Percentiles rank a stretch among this genome's conserved stretches.
Evolutionary conservation across 345 rosid genomes (phyloP).

Genomic region (Gossypium anomalum): DNA sequence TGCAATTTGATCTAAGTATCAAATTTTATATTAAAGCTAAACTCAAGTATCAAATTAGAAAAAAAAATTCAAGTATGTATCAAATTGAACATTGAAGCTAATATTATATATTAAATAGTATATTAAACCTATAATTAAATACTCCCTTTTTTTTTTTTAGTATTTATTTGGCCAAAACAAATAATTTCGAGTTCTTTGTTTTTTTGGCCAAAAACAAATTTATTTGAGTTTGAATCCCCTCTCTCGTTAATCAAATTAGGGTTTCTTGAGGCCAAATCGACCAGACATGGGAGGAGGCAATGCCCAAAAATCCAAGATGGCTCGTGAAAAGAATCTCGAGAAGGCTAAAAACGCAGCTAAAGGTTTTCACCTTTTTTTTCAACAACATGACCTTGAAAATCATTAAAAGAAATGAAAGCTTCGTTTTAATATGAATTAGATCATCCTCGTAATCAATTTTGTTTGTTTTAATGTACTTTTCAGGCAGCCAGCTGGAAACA

Average conservation of each 20-base stretch:
- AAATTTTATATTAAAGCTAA: no score
- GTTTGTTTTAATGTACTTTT: neutral
- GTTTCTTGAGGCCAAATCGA: neutral
- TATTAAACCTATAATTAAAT: no score
- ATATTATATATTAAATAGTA: no score
- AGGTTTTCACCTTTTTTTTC: conserved; percentile 21
- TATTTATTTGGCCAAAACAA: neutral
- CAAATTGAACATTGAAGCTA: no score
- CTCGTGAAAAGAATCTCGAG: conserved; percentile 48
- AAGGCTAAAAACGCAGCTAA: conserved; percentile 32
- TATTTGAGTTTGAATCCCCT: neutral
- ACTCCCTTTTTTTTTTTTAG: no score
- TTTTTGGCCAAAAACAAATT: neutral
- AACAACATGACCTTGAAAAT: no score
- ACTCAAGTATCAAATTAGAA: no score
- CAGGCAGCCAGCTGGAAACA: conserved; percentile 55
- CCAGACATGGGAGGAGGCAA: conserved; percentile 48
- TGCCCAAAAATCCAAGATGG: conserved; percentile 51
- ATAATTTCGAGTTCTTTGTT: no score
- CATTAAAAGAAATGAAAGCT: neutral
- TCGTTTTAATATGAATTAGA: neutral
- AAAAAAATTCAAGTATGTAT: no score
- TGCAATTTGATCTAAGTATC: no score
- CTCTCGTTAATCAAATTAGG: neutral
- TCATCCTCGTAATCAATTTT: neutral